Evolutionary conservation across 2,329 filamentous ascomycete species (phyloP), one percentile per base, ranked within the genome.

Genomic region (Fusarium nygamai): DNA sequence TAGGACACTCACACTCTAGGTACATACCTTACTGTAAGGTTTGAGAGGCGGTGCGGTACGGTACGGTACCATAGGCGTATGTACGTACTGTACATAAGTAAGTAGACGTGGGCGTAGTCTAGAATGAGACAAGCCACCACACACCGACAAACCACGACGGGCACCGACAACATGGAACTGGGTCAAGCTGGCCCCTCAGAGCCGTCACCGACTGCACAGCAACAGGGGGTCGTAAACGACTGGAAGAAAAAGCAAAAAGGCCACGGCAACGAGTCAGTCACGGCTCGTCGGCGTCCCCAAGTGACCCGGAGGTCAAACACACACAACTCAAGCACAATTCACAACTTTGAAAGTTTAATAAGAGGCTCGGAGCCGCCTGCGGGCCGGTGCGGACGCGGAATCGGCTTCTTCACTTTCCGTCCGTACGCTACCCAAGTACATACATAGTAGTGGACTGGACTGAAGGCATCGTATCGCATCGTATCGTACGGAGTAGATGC

Each of bases 121-220:
- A 27, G 47, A 38, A 67, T 62, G 48, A 61, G n/a, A 53, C 54
- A 62, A 78, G 65, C 67, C 74, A 67, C 70, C 67, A 76, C 73
- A 57, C 64, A 68, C 66, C 56, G 66, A 68, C 66, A 67, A 63
- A 64, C 62, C 68, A 74, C 61, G 63, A 64, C 56, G 24, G 61
- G 65, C 72, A 77, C 80, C 79, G 77, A 78, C 66, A 77, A 81
- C 80, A 76, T 77, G 80, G 80, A 69, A 76, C 79, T 72, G 80
- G 80, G 79, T 74, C 76, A 60, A 63, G 64, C 54, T 71, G 73
- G 61, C 72, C 77, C 74, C 67, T 72, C 56, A 68, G 64, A 65
- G 59, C 61, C 53, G 57, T 57, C 58, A 29, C 57, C 46, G 61
- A 46, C 47, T 54, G n/a, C 36, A 22, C 34, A 65, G 33, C 57